Evolutionary conservation across 139 green algal genomes (phyloP), one percentile per base, ranked within the genome.

Genomic region (Bryopsis sp.): DNA sequence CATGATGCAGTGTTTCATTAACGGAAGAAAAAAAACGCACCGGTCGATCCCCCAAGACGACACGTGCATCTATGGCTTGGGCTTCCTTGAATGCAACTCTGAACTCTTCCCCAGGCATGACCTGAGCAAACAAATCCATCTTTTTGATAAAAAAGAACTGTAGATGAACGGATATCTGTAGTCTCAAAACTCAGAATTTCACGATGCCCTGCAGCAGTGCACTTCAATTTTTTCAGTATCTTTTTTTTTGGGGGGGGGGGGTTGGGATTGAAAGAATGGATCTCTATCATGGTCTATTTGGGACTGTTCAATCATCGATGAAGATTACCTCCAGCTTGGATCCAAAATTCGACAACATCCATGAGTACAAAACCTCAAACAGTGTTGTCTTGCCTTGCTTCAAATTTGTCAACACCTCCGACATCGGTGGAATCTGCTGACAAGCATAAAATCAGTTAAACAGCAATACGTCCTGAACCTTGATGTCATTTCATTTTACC

Each of bases 71-170:
- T 2, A 83, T 65, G 4, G 66, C 54, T 15, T 72, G 47, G 6
- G 82, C 78, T 61, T 87, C 82, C 19, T 72, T 61, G 33, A 80
- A 57, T 3, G 82, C 82, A 34, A 87, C 82, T 34, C 82, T 36
- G 36, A 88, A 88, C 68, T 88, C 82, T 54, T 87, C 82, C 1
- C 82, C 81, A 35, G 81, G 80, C 29, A 57, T 19, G 34, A 72
- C 57, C 32, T 71, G 68, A 54, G 26, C 43, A 50, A 19, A 50
- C 43, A 50, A 11, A 19, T 19, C 43, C 15, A 11, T 50, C n/a
- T n/a, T n/a, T n/a, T n/a, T n/a, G n/a, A n/a, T n/a, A n/a, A n/a
- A n/a, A n/a, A n/a, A n/a, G n/a, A n/a, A n/a, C n/a, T n/a, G n/a
- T n/a, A n/a, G n/a, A n/a, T n/a, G n/a, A n/a, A n/a, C n/a, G n/a